Percentiles rank a stretch among this genome's conserved stretches.
Evolutionary conservation across 2,329 filamentous ascomycete species (phyloP).

Genomic region (Monosporascus sp.): DNA sequence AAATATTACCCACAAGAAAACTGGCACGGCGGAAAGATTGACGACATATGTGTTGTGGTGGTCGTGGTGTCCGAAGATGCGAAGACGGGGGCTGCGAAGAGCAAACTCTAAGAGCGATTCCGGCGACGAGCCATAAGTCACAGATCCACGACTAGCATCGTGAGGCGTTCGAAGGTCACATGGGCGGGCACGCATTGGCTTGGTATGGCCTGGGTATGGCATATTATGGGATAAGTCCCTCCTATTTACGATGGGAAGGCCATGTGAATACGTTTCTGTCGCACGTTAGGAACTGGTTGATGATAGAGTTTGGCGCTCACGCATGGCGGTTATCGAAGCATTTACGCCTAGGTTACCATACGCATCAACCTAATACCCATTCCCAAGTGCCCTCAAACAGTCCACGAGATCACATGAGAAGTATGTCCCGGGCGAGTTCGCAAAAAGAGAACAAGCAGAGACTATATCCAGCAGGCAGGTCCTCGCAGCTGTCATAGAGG

Average conservation of each 20-base stretch:
- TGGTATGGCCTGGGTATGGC: not conserved
- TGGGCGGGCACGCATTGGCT: not conserved
- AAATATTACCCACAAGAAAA: slow-evolving; percentile 79
- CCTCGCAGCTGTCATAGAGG: too few species aligned
- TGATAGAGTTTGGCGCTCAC: not conserved
- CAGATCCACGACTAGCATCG: not conserved
- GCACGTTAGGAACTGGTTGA: not conserved
- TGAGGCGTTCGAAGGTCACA: not conserved
- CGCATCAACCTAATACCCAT: not conserved
- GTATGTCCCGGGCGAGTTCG: too few species aligned
- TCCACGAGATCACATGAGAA: too few species aligned
- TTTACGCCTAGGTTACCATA: not conserved
- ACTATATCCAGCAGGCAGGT: too few species aligned
- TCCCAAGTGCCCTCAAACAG: not conserved
- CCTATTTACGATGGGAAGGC: not conserved
- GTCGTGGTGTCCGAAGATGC: slow-evolving; percentile 66
- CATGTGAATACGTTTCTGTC: not conserved
- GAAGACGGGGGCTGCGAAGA: slow-evolving; percentile 15
- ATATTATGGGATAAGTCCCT: not conserved
- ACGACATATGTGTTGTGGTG: slow-evolving; percentile 88
- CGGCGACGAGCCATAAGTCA: too few species aligned
- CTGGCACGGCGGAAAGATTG: slow-evolving; percentile 88
- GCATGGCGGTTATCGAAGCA: not conserved
- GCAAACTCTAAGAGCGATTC: slow-evolving; percentile 17
- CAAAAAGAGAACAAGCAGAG: too few species aligned